Conservation (phyloP, 2,329 filamentous ascomycete genomes). For the Mycosphaerella arachidis region DNA sequence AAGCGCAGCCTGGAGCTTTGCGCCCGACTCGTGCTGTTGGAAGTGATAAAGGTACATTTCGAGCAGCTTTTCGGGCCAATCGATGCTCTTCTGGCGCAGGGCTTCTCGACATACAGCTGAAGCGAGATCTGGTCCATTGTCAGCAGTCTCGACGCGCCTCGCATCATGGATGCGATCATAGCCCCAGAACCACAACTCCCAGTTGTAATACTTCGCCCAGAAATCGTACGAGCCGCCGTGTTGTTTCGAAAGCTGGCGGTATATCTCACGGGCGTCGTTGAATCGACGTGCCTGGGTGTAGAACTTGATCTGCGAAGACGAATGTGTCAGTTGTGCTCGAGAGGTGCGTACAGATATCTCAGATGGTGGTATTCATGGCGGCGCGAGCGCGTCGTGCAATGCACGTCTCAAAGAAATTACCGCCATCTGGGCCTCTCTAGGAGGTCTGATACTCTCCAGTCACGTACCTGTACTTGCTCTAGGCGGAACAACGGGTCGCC, state of each 20-base stretch:
- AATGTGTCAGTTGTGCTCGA: too few relatives aligned
- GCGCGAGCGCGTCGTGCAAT: too few relatives aligned
- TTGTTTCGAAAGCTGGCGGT: conserved; percentile 62
- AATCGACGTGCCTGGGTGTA: conserved; percentile 76
- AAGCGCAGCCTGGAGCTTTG: conserved; percentile 67
- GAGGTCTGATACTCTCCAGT: too few relatives aligned
- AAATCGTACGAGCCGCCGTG: conserved; percentile 82
- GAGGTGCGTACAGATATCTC: too few relatives aligned
- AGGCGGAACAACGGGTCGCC: conserved; percentile 87
- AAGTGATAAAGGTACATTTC: conserved; percentile 75
- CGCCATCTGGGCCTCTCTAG: too few relatives aligned
- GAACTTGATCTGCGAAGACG: conserved; percentile 68
- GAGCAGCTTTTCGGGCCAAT: conserved; percentile 72
- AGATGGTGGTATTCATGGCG: too few relatives aligned
- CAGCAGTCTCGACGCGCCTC: conserved; percentile 45
- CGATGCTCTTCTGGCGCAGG: conserved; percentile 56
- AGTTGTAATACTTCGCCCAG: conserved; percentile 87
- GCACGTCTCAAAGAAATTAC: too few relatives aligned
- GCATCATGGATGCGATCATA: conserved; percentile 51
- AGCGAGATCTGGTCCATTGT: conserved; percentile 65
- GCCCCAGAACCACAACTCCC: conserved; percentile 75
- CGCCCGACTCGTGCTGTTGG: conserved; percentile 80
- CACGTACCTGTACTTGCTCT: conserved; percentile 60
- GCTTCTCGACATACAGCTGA: conserved; percentile 74
- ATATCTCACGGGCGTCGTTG: conserved; percentile 71